Conservation (phyloP, 2,329 filamentous ascomycete species). For the Fusarium nisikadoi region DNA sequence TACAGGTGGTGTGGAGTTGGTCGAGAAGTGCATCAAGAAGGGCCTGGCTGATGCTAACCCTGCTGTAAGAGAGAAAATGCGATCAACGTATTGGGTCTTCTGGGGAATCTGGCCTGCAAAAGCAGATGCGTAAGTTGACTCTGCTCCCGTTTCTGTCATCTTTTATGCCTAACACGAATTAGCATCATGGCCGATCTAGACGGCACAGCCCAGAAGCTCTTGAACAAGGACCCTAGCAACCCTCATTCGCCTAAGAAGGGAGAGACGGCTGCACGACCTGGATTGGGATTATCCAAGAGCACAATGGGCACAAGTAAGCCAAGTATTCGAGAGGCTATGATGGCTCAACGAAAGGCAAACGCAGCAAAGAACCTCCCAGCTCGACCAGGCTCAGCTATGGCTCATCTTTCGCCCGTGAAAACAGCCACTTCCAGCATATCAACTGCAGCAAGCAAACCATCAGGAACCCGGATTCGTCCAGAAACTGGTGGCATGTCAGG, state of each 20-base stretch:
- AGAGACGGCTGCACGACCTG: constrained; percentile 61
- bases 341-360: constrained; percentile 79
- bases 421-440: constrained; percentile 46
- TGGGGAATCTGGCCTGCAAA: constrained; percentile 79
- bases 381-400: constrained; percentile 72
- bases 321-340: constrained; percentile 83
- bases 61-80: constrained; percentile 86
- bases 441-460: constrained; percentile 48
- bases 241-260: constrained; percentile 73
- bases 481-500: constrained; percentile 70
- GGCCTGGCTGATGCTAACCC: constrained; percentile 91
- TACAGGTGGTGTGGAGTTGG: constrained; percentile 80
- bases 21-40: constrained; percentile 90
- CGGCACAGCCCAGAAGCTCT: constrained; percentile 77
- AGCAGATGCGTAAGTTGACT: constrained; percentile 73
- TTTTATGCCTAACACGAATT: constrained; percentile 35
- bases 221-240: constrained; percentile 87
- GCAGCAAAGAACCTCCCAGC: constrained; percentile 62
- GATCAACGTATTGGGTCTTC: constrained; percentile 88
- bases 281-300: constrained; percentile 71
- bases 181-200: constrained; percentile 86
- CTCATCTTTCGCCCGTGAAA: constrained; percentile 66
- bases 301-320: constrained; percentile 68
- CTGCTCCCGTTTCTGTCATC: not conserved
- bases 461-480: constrained; percentile 53